Percentiles rank a stretch among this genome's conserved stretches.
phyloP scores from a whole-genome alignment of 2,329 filamentous ascomycete species.

The Cryphonectria radicalis region DNA sequence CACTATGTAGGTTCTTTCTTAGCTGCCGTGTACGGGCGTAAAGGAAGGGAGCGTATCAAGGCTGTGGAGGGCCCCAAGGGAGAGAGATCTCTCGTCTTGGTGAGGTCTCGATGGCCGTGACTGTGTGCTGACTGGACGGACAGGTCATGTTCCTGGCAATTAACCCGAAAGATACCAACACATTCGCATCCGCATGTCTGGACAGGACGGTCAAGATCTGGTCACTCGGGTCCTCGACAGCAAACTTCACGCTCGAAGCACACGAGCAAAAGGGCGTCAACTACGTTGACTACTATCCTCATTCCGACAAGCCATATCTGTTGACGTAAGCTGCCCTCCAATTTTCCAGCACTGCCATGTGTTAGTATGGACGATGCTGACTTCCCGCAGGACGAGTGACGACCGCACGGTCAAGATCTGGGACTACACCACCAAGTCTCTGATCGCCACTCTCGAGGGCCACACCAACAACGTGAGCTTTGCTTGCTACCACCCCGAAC shows the following conservation, averaged over 20 bases:
- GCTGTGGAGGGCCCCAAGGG: not conserved
- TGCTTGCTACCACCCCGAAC: slow-evolving; percentile 94
- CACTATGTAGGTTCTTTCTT: slow-evolving; percentile 62
- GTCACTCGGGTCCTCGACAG: slow-evolving; percentile 89
- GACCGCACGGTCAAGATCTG: slow-evolving; percentile 91
- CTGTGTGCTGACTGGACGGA: not conserved
- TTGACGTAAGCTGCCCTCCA: slow-evolving; percentile 66
- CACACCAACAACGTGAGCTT: slow-evolving; percentile 99
- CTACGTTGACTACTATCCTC: slow-evolving; percentile 88
- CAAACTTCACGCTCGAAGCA: slow-evolving; percentile 96
- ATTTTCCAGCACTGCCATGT: too few relatives aligned
- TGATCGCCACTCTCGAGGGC: slow-evolving; percentile 95
- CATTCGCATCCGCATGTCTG: slow-evolving; percentile 88
- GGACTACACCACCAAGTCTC: slow-evolving; percentile 98
- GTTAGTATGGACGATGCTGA: not conserved
- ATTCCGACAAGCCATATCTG: slow-evolving; percentile 80
- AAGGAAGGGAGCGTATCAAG: not conserved
- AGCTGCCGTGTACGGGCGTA: not conserved
- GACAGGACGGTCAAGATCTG: slow-evolving; percentile 98
- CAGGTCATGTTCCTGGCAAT: slow-evolving; percentile 90
- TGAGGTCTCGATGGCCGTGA: slow-evolving; percentile 3
- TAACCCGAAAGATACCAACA: slow-evolving; percentile 97
- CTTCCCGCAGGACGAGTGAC: slow-evolving; percentile 21
- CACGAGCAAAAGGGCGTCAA: slow-evolving; percentile 98
- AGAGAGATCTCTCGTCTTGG: not conserved